Conservation (phyloP, 495 filamentous ascomycete genomes). For the Clavariopsis aquatica region DNA sequence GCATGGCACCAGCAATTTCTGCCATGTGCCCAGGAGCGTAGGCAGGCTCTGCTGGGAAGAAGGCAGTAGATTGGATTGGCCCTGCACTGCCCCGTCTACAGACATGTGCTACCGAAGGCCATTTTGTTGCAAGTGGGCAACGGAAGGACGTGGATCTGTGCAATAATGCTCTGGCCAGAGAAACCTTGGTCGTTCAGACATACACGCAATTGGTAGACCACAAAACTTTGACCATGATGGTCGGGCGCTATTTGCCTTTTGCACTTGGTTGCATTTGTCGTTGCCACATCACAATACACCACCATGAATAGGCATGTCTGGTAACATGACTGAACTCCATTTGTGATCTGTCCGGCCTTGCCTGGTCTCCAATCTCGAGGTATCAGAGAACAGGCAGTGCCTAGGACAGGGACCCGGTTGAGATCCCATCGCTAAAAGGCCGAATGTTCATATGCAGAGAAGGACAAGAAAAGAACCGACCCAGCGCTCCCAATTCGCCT, state of each 20-base stretch:
- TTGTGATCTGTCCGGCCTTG: conserved; percentile 21
- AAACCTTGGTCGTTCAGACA: neutral
- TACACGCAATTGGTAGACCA: neutral
- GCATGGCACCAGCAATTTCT: neutral
- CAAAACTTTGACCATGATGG: neutral
- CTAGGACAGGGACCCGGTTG: neutral
- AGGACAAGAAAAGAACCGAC: conserved; percentile 33
- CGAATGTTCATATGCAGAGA: conserved; percentile 30
- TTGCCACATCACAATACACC: neutral
- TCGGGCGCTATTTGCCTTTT: neutral
- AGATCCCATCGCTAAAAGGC: conserved; percentile 20
- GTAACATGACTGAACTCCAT: conserved; percentile 25
- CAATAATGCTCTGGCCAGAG: neutral
- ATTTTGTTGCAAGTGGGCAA: neutral
- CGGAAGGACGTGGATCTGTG: no score
- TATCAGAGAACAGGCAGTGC: conserved; percentile 8
- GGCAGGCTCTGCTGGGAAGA: neutral
- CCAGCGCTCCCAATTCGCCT: conserved; percentile 39
- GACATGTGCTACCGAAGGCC: neutral
- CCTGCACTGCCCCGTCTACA: no score
- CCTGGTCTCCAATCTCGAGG: conserved; percentile 8
- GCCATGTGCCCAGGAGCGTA: neutral
- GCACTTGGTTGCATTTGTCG: conserved; percentile 2
- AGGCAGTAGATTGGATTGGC: no score
- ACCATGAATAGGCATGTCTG: neutral